These are phyloP conservation scores for Salix koriyanagi DNA, from an alignment of 345 rosid species.

Conservation along the genomic window DNA sequence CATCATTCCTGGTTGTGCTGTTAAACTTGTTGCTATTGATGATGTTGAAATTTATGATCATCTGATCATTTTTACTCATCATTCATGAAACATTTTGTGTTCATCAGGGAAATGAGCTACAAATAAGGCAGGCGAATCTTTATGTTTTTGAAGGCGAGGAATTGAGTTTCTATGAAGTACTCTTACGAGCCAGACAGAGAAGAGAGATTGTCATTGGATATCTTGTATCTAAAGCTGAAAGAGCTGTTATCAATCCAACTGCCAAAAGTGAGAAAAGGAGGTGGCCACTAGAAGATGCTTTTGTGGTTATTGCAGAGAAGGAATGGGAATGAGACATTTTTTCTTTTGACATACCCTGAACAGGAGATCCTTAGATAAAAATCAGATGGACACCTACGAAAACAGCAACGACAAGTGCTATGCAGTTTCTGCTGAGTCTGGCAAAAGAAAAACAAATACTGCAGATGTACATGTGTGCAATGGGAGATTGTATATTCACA, in stretches of 20 bases:
- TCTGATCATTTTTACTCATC: neutral
- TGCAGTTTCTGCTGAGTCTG: neutral
- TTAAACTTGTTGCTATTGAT: neutral
- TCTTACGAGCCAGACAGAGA: conserved; percentile 52
- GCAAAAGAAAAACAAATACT: neutral
- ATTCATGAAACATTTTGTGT: neutral
- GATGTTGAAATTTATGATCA: neutral
- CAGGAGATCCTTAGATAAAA: neutral
- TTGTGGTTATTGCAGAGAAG: conserved; percentile 59
- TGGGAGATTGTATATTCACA: neutral
- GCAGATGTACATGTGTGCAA: neutral
- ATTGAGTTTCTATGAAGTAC: conserved; percentile 56
- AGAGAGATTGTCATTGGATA: conserved; percentile 66
- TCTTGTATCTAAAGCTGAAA: conserved; percentile 47
- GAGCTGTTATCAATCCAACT: conserved; percentile 59
- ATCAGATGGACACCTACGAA: no score
- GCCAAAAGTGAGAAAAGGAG: conserved; percentile 42
- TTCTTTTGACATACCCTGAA: neutral
- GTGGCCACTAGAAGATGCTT: conserved; percentile 52
- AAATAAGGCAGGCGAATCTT: conserved; percentile 55
- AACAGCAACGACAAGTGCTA: neutral
- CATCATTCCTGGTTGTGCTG: neutral
- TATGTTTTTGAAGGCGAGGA: conserved; percentile 57
- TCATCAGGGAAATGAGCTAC: conserved; percentile 67
- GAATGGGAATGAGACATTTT: conserved; percentile 25